These are phyloP conservation scores for Didymella lethalis DNA, from an alignment of 2,329 filamentous ascomycete species.

Conservation along the genomic window DNA sequence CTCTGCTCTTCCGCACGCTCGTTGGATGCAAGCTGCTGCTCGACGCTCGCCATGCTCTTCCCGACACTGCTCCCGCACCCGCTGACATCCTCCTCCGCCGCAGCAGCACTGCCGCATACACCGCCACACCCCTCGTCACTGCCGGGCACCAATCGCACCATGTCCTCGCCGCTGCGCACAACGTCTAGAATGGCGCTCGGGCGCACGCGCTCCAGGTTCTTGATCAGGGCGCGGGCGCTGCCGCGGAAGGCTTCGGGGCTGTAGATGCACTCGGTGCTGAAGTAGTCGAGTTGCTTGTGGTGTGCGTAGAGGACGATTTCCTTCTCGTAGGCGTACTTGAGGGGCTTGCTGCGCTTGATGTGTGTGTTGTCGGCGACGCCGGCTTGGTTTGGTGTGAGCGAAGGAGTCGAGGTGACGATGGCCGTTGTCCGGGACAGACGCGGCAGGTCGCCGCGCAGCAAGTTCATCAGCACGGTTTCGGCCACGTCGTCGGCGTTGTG, in stretches of 20 bases:
- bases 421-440: slow-evolving; percentile 87
- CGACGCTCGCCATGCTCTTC: slow-evolving; percentile 78
- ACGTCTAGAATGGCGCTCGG: slow-evolving; percentile 96
- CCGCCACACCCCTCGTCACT: slow-evolving; percentile 48
- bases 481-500: slow-evolving; percentile 98
- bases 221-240: slow-evolving; percentile 89
- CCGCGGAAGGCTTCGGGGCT: slow-evolving; percentile 96
- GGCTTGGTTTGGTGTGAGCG: slow-evolving; percentile 15
- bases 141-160: slow-evolving; percentile 83
- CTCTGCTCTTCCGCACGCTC: slow-evolving; percentile 64
- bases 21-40: slow-evolving; percentile 72
- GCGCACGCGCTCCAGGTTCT: slow-evolving; percentile 90
- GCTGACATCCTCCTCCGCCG: slow-evolving; percentile 65
- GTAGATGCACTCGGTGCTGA: slow-evolving; percentile 98
- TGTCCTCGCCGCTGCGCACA: slow-evolving; percentile 92
- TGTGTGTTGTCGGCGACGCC: slow-evolving; percentile 71
- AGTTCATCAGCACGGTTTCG: slow-evolving; percentile 97
- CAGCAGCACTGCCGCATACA: slow-evolving; percentile 55
- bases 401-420: slow-evolving; percentile 72
- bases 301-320: slow-evolving; percentile 98
- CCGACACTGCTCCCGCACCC: slow-evolving; percentile 79
- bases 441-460: slow-evolving; percentile 87
- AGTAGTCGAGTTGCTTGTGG: slow-evolving; percentile 96
- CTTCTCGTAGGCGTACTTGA: slow-evolving; percentile 99
- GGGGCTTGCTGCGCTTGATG: slow-evolving; percentile 92